Conservation (phyloP, 495 filamentous ascomycete species). For the Penicillium silybi region DNA sequence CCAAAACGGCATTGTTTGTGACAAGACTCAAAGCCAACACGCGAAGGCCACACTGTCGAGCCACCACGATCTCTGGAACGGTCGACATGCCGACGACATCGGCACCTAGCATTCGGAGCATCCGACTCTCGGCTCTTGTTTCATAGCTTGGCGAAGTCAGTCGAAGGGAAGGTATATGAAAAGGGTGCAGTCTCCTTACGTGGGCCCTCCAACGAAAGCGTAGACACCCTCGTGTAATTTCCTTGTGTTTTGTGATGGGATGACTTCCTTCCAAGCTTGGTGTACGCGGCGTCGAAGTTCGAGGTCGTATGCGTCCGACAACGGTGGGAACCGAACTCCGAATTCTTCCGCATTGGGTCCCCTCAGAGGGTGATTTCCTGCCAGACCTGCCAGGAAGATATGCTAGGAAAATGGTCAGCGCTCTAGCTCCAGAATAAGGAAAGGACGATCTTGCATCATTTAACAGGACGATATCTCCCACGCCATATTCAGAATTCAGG, state of each 20-base stretch:
- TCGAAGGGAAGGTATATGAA: background rate
- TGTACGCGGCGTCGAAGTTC: slow-evolving; percentile 59
- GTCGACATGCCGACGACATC: slow-evolving; percentile 80
- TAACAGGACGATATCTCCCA: slow-evolving; percentile 70
- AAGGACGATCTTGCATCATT: slow-evolving; percentile 55
- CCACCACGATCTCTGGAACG: slow-evolving; percentile 72
- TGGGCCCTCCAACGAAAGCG: slow-evolving; percentile 69
- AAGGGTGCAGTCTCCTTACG: slow-evolving; percentile 34
- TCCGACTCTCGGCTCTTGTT: slow-evolving; percentile 71
- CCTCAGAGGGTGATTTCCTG: slow-evolving; percentile 65
- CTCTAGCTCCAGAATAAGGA: background rate
- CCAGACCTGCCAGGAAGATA: slow-evolving; percentile 69
- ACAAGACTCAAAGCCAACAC: slow-evolving; percentile 74
- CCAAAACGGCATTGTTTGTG: slow-evolving; percentile 68
- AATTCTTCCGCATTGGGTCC: slow-evolving; percentile 67
- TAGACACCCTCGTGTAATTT: slow-evolving; percentile 70
- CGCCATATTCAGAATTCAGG: slow-evolving; percentile 61
- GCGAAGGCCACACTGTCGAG: slow-evolving; percentile 64
- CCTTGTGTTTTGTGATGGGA: slow-evolving; percentile 36
- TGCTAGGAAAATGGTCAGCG: slow-evolving; percentile 48
- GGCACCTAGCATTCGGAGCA: slow-evolving; percentile 62
- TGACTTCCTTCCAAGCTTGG: slow-evolving; percentile 53
- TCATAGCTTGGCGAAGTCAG: slow-evolving; percentile 53
- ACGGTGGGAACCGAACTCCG: slow-evolving; percentile 65
- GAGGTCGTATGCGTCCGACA: slow-evolving; percentile 76